These are phyloP conservation scores for Anastatica hierochuntica DNA, from an alignment of 345 rosid species.

Conservation along the genomic window DNA sequence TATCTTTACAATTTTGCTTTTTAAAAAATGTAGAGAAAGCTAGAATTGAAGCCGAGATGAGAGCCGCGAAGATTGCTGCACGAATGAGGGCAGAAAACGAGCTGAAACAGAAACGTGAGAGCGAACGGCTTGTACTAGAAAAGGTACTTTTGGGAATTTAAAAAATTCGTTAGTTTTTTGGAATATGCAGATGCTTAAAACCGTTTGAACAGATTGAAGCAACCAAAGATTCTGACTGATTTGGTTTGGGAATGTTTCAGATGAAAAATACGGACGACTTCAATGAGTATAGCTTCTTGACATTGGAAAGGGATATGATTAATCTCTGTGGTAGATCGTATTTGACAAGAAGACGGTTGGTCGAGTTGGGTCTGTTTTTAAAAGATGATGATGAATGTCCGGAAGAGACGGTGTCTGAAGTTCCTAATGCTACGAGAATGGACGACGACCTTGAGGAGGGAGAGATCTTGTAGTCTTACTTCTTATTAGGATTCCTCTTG, in stretches of 20 bases:
- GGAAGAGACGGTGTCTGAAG: conserved; percentile 11
- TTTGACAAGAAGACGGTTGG: neutral
- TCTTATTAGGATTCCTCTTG: neutral
- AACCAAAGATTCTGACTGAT: neutral
- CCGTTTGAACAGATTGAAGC: neutral
- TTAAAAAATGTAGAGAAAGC: conserved; percentile 45
- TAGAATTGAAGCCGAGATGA: conserved; percentile 61
- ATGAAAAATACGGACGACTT: conserved; percentile 49
- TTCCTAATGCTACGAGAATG: no score
- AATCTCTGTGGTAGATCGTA: conserved; percentile 33
- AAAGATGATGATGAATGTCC: conserved; percentile 34
- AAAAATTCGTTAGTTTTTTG: no score
- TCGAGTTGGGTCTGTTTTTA: conserved; percentile 54
- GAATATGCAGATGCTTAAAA: no score
- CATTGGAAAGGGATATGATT: conserved; percentile 45
- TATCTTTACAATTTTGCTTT: neutral
- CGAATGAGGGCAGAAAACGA: conserved; percentile 43
- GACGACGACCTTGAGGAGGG: conserved; percentile 63
- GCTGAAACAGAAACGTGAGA: conserved; percentile 47
- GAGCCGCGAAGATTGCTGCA: conserved; percentile 53
- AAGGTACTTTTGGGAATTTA: no score
- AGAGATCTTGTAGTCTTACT: conserved; percentile 32
- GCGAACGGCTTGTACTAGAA: conserved; percentile 43
- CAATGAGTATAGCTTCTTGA: conserved; percentile 29
- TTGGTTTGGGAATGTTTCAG: conserved; percentile 33